phyloP scores from a whole-genome alignment of 2,329 filamentous ascomycete species.

The Curvularia verruculosa region DNA sequence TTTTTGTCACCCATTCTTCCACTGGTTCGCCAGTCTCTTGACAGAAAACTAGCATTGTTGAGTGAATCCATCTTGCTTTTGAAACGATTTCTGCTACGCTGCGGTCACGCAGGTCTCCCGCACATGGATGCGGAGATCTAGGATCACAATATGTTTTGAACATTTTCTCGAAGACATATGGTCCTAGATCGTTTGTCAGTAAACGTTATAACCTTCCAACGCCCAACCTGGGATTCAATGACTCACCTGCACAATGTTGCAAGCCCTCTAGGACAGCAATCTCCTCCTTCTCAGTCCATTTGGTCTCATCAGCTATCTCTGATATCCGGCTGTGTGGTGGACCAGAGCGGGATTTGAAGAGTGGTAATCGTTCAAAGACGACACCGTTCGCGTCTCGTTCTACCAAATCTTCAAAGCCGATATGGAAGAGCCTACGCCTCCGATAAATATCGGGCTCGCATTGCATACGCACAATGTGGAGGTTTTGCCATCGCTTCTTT shows the following conservation, averaged over 20 bases:
- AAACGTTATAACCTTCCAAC: not conserved
- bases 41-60: conserved; percentile 17
- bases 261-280: conserved; percentile 43
- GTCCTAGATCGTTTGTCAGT: conserved; percentile 19
- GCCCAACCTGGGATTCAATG: not conserved
- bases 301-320: conserved; percentile 13
- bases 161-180: conserved; percentile 36
- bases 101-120: conserved; percentile 34
- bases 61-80: conserved; percentile 32
- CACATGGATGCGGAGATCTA: not conserved
- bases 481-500: conserved; percentile 36
- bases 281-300: conserved; percentile 44
- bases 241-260: conserved; percentile 34
- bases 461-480: conserved; percentile 36
- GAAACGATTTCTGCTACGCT: conserved; percentile 38
- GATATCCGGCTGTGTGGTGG: conserved; percentile 20
- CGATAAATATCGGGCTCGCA: conserved; percentile 30
- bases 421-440: conserved; percentile 18
- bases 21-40: conserved; percentile 8
- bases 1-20: not conserved
- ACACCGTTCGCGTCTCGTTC: conserved; percentile 50
- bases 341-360: conserved; percentile 46
- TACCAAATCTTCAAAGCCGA: conserved; percentile 21
- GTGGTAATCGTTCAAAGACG: conserved; percentile 47
- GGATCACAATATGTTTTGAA: conserved; percentile 37